Percentiles rank a stretch among this genome's conserved stretches.
phyloP scores from a whole-genome alignment of 176 grass and related monocot species.

The Zoysia japonica region DNA sequence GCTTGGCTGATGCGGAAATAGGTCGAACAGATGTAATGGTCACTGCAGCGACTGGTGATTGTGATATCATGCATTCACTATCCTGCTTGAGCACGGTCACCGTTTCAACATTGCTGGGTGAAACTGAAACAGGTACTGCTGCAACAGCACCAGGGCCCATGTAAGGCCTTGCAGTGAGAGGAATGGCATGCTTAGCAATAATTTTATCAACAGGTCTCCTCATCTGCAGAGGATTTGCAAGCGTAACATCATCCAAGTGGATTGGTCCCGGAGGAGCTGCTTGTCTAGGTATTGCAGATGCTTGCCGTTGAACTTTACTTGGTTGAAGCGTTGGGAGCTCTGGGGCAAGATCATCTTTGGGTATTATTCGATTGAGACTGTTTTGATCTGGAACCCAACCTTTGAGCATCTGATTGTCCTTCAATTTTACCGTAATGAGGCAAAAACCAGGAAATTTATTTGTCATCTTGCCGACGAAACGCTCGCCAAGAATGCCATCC shows the following conservation, averaged over 20 bases:
- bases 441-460: conserved; percentile 48
- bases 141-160: conserved; percentile 43
- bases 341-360: conserved; percentile 47
- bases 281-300: conserved; percentile 45
- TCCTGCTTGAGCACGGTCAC: conserved; percentile 25
- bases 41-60: conserved; percentile 21
- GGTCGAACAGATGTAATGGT: conserved; percentile 30
- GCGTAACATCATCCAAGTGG: conserved; percentile 49
- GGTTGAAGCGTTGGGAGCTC: conserved; percentile 41
- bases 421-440: conserved; percentile 56
- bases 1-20: conserved; percentile 32
- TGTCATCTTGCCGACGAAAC: conserved; percentile 49
- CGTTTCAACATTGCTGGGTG: conserved; percentile 29
- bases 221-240: conserved; percentile 63
- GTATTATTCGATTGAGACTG: conserved; percentile 36
- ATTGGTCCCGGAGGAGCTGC: conserved; percentile 33
- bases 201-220: conserved; percentile 50
- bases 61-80: conserved; percentile 16
- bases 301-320: conserved; percentile 41
- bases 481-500: conserved; percentile 44
- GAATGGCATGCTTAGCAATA: conserved; percentile 31
- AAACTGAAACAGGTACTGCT: conserved; percentile 47
- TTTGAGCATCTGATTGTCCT: conserved; percentile 54
- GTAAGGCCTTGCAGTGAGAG: conserved; percentile 32
- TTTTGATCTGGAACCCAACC: conserved; percentile 58